These are phyloP conservation scores for Grosmannia penicillata DNA, from an alignment of 2,329 filamentous ascomycete genomes.

Conservation along the genomic window DNA sequence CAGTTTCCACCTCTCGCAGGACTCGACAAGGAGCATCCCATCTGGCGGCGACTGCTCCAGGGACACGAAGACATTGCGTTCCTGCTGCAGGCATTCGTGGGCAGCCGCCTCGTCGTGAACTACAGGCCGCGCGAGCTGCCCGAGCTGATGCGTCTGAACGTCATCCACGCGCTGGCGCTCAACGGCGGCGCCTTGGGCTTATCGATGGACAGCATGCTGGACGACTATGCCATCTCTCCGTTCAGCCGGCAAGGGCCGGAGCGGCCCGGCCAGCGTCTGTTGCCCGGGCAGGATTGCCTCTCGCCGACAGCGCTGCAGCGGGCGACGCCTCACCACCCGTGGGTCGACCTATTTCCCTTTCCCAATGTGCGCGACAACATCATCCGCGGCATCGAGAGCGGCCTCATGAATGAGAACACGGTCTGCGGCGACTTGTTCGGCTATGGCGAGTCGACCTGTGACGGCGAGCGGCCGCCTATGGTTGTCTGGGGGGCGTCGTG, in stretches of 20 bases:
- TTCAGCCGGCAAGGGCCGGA: background rate
- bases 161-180: constrained; percentile 1
- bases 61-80: background rate
- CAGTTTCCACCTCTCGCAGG: too few species aligned
- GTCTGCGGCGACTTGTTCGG: constrained; percentile 12
- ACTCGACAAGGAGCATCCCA: too few species aligned
- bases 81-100: background rate
- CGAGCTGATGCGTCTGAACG: constrained; percentile 6
- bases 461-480: constrained; percentile 3
- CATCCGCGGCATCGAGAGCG: constrained; percentile 7
- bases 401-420: constrained; percentile 10
- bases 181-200: constrained; percentile 4
- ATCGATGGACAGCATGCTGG: background rate
- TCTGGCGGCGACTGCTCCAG: background rate
- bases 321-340: constrained; percentile 13
- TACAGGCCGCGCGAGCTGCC: constrained; percentile 1
- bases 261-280: background rate
- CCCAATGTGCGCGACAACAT: constrained; percentile 16
- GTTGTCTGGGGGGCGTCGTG: constrained; percentile 25
- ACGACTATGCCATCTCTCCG: background rate
- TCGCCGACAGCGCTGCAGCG: constrained; percentile 13
- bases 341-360: constrained; percentile 16
- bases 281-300: background rate
- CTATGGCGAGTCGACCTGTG: constrained; percentile 11
- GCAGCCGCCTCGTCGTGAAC: background rate